Percentiles rank a stretch among this genome's conserved stretches.
Conservation (phyloP, 129 eudicot genomes). For the Helianthus tuberosus region DNA sequence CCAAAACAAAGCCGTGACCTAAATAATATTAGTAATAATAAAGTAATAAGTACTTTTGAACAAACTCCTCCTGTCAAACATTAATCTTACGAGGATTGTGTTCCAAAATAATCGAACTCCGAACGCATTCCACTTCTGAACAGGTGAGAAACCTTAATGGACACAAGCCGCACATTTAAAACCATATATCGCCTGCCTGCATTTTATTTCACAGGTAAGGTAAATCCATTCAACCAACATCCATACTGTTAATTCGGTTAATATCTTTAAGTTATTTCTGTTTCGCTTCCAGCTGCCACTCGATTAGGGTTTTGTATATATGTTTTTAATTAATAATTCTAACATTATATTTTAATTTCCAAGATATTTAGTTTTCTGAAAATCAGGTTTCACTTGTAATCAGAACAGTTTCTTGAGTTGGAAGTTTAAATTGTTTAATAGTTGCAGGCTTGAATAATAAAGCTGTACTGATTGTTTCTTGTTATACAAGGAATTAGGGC, state of each 20-base stretch:
- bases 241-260: background rate
- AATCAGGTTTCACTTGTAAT: background rate
- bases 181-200: background rate
- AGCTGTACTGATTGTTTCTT: background rate
- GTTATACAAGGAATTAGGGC: background rate
- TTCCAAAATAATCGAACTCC: background rate
- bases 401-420: background rate
- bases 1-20: background rate
- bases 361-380: background rate
- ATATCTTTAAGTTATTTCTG: background rate
- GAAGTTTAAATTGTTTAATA: too few species aligned
- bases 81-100: background rate
- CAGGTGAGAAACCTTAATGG: background rate
- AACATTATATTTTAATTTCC: constrained; percentile 2
- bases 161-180: background rate
- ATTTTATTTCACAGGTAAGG: constrained; percentile 32
- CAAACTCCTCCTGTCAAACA: background rate
- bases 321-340: background rate
- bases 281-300: background rate
- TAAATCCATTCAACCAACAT: constrained; percentile 16
- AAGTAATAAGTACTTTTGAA: background rate
- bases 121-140: background rate
- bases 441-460: background rate
- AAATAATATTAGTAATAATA: too few species aligned
- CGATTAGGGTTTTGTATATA: constrained; percentile 24